Evolutionary conservation across 352 stramenopile genomes (phyloP).

Genomic region (Globisporangium spiculum): DNA sequence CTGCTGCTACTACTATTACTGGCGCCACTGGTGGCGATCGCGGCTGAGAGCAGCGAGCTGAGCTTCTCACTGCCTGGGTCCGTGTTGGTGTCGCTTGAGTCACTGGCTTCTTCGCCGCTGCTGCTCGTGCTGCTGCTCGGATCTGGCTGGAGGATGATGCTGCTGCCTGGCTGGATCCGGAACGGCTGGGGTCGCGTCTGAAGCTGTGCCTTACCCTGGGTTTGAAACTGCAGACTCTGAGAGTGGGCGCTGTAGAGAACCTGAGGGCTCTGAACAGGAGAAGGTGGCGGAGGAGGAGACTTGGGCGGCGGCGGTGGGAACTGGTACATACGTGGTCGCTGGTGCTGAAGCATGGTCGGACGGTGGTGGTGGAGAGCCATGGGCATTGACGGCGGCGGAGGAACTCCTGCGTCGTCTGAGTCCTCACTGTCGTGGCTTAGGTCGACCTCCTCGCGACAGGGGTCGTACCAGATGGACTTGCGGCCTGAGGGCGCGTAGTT

Average conservation of each 20-base stretch:
- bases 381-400: neutral
- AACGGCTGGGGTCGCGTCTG: conserved; percentile 8
- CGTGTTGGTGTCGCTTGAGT: conserved; percentile 31
- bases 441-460: conserved; percentile 13
- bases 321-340: conserved; percentile 8
- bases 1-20: conserved; percentile 12
- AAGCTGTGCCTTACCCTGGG: neutral
- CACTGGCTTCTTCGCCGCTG: conserved; percentile 26
- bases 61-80: conserved; percentile 20
- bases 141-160: conserved; percentile 16
- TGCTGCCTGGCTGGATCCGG: conserved; percentile 16
- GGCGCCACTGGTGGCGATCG: neutral
- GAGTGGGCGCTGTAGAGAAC: neutral
- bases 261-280: neutral
- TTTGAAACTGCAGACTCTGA: neutral
- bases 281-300: neutral
- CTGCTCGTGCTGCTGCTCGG: conserved; percentile 19
- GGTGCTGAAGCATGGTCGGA: neutral
- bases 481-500: conserved; percentile 7
- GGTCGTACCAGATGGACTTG: conserved; percentile 22
- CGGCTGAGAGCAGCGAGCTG: conserved; percentile 11
- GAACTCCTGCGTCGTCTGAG: conserved; percentile 7
- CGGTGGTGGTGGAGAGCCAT: neutral
- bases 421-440: conserved; percentile 19
- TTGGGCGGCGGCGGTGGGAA: conserved; percentile 13